Evolutionary conservation across 2,329 filamentous ascomycete genomes (phyloP), one percentile per base, ranked within the genome.

Genomic region (Epichloe uncinata): DNA sequence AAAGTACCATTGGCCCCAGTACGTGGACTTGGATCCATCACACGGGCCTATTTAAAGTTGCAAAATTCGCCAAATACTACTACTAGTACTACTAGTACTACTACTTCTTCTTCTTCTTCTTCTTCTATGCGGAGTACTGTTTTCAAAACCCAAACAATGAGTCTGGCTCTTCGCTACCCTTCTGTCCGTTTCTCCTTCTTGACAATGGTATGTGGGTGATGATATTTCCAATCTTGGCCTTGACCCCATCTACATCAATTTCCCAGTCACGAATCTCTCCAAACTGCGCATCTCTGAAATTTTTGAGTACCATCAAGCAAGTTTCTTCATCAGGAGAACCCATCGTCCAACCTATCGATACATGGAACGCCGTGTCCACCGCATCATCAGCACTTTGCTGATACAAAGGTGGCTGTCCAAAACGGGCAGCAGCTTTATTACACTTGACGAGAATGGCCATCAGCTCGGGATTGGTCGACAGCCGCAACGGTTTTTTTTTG

Each of bases 301-400:
- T 42, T 16, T 54, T 47, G 7, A 63, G 52, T 1, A 59, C 61
- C 30, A 55, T 55, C 5, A 61, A 49, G 2, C 60, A 54, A 59
- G 59, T 46, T 35, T 74, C 70, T 3, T 67, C 52, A 5, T 64
- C 69, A 0, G 79, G 81, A 41, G 69, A 63, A 9, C 71, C 65
- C 54, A 91, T 73, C 1, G 78, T 84, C 93, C 91, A 97, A 0
- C 84, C 93, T 50, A 98, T 79, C 43, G 89, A 95, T 52, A 97
- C 70, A 66, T 98, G 93, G 61, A 96, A 96, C 20, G 77, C 79
- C 56, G 45, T 54, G 35, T 56, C 61, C 36, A 55, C 61, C 6
- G 53, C 37, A 8, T 62, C 62, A 4, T 48, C 52, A 5, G 52
- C 50, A 30, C 47, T 54, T 48, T 57, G 57, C 50, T 69, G 64